Evolutionary conservation across 1,139 yeast species (phyloP), one percentile per base, ranked within the genome.

Genomic region (Kurtzmaniella quercitrusa): DNA sequence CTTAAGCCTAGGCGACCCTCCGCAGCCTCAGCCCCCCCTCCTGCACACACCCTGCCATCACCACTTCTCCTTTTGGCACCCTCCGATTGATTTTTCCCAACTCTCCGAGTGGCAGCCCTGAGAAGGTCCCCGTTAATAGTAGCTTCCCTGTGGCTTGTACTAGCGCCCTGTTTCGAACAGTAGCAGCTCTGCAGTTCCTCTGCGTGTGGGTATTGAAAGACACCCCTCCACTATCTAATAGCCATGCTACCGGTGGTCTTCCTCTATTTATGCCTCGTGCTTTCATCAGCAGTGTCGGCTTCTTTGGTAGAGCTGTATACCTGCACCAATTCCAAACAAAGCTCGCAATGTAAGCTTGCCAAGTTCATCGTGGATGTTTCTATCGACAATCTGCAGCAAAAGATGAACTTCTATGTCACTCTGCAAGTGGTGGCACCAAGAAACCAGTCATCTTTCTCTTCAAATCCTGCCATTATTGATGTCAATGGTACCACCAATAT

Each of bases 401-500:
- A 62, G 41, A 53, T 75, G 44, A 60, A 66, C 50, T 72, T 73
- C 50, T 63, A 68, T 49, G 56, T 73, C 45, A 68, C 71, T 49
- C 54, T 77, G 11, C 58, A 64, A 57, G 68, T 69, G 10, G 18
- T 44, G 2, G 53, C 60, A 10, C 41, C 48, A 11, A 41, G 49
- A 15, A 47, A 50, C 33, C 46, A 55, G n/a, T n/a, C n/a, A n/a
- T n/a, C n/a, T n/a, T n/a, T 2, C 49, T 59, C 16, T 36, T 7
- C 46, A 14, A 44, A 44, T 0, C 56, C 59, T 12, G 51, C 65
- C 6, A 63, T 72, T 14, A 54, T 55, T 14, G 82, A 78, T 50
- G 75, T 75, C 21, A 69, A 78, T 51, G 16, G 46, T 2, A 58
- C 68, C 3, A 72, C 81, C 2, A 75, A 77, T 53, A 63, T 58